Base-by-base conservation (phyloP, 2,329 filamentous ascomycete species). In the Colletotrichum euphorbiae region DNA sequence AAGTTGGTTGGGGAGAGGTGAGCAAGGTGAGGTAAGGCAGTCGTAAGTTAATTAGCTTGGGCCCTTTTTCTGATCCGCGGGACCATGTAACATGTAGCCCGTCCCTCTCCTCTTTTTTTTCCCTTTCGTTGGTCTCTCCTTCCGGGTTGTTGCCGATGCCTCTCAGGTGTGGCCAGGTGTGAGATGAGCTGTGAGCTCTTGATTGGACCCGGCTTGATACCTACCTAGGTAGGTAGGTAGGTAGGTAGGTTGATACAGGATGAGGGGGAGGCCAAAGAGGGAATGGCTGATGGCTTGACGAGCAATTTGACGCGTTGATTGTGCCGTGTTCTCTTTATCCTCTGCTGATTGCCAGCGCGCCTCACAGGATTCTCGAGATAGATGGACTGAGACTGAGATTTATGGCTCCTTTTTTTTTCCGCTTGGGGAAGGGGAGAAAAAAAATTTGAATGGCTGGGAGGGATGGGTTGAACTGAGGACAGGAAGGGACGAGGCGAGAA, bases 31-130 rank as follows among this genome's bases (percentile, higher is more conserved):
- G 59, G 38, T 45, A 28, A 58, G 66, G 54, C 59, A 51, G n/a
- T 36, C 59, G 61, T 36, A n/a, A n/a, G n/a, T n/a, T n/a, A n/a
- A n/a, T n/a, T n/a, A 48, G 64, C 64, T 67, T 67, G 60, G 64
- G 57, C 64, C 64, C 58, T 45, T 58, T 58, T 58, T 55, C 45
- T 67, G 51, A 67, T 67, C 43, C 64, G 64, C 50, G 50, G 43
- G 58, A 67, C 36, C 40, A 65, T 65, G 46, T 56, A 54, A 60
- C 15, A 33, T 51, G 43, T 43, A 43, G 21, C 51, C 62, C 36
- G 62, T 40, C 48, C 31, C 38, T 64, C 31, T 40, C 15, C 52
- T 67, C 31, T 57, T 51, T 51, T 38, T 38, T 54, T 54, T 15
- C 15, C 21, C 5, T 24, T 24, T 24, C 24, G 24, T 24, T 24